A percentile compares a stretch with the other conserved stretches of the same genome.
phyloP scores from a whole-genome alignment of 2,329 filamentous ascomycete species.

The Penicillium corylophilum region DNA sequence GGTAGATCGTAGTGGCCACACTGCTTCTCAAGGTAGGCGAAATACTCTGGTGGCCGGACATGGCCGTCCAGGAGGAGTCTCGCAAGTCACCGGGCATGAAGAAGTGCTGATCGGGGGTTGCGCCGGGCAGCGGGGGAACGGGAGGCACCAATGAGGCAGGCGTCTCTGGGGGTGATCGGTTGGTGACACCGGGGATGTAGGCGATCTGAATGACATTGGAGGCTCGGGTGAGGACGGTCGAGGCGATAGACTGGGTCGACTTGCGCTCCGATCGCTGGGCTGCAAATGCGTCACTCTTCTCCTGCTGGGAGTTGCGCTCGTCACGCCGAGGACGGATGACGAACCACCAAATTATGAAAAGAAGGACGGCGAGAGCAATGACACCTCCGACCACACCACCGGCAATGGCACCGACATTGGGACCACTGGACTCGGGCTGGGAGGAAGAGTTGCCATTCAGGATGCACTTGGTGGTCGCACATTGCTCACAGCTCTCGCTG shows the following conservation, averaged over 20 bases:
- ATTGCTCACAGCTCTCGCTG: slow-evolving; percentile 54
- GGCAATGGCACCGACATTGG: slow-evolving; percentile 80
- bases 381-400: slow-evolving; percentile 88
- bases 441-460: slow-evolving; percentile 26
- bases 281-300: slow-evolving; percentile 53
- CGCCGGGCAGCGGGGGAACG: slow-evolving; percentile 81
- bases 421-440: slow-evolving; percentile 41
- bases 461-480: slow-evolving; percentile 55
- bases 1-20: slow-evolving; percentile 91
- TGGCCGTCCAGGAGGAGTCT: slow-evolving; percentile 84
- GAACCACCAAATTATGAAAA: slow-evolving; percentile 83
- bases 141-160: slow-evolving; percentile 81
- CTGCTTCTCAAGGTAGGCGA: slow-evolving; percentile 55
- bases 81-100: slow-evolving; percentile 88
- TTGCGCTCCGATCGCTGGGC: slow-evolving; percentile 62
- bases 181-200: slow-evolving; percentile 96
- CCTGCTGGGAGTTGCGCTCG: slow-evolving; percentile 55
- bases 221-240: slow-evolving; percentile 88
- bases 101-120: slow-evolving; percentile 76
- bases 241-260: slow-evolving; percentile 91
- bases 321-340: slow-evolving; percentile 75
- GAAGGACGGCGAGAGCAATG: slow-evolving; percentile 68
- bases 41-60: slow-evolving; percentile 54
- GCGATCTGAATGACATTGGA: slow-evolving; percentile 99
- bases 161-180: slow-evolving; percentile 81